phyloP scores from a whole-genome alignment of 108 stramenopile species.

The Aurantiochytrium sp. region DNA sequence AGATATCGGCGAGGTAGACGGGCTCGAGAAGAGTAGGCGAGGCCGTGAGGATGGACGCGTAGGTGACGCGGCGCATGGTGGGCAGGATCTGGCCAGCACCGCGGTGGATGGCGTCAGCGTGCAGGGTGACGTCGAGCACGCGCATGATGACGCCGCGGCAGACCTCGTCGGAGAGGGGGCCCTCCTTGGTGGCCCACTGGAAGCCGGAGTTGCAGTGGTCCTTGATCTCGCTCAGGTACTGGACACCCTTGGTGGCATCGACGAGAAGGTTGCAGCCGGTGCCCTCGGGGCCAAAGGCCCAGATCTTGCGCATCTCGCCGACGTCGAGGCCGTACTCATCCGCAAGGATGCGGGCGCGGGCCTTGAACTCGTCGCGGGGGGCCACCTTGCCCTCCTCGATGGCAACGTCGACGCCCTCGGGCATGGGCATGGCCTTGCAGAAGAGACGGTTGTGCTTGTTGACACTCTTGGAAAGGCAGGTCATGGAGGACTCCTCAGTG shows the following conservation, averaged over 20 bases:
- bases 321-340: slow-evolving; percentile 97
- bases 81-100: slow-evolving; percentile 99
- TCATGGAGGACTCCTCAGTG: slow-evolving; percentile 77
- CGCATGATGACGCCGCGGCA: slow-evolving; percentile 94
- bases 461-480: slow-evolving; percentile 96
- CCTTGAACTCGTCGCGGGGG: slow-evolving; percentile 78
- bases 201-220: slow-evolving; percentile 98
- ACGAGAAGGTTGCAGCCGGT: slow-evolving; percentile 96
- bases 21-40: slow-evolving; percentile 92
- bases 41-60: slow-evolving; percentile 85
- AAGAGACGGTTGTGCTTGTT: slow-evolving; percentile 99
- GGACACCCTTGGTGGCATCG: slow-evolving; percentile 99
- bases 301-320: slow-evolving; percentile 95
- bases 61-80: slow-evolving; percentile 96
- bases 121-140: slow-evolving; percentile 98
- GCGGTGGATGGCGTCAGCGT: slow-evolving; percentile 99
- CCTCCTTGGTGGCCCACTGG: slow-evolving; percentile 94
- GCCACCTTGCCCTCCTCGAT: slow-evolving; percentile 90
- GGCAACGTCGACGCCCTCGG: slow-evolving; percentile 79
- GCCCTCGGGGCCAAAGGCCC: slow-evolving; percentile 99
- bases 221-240: slow-evolving; percentile 98
- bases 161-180: slow-evolving; percentile 95
- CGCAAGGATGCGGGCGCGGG: slow-evolving; percentile 83
- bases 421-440: slow-evolving; percentile 76
- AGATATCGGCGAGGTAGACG: slow-evolving; percentile 95